Evolutionary conservation across 2,329 filamentous ascomycete species (phyloP).

Genomic region (Fusarium pseudoanthophilum): DNA sequence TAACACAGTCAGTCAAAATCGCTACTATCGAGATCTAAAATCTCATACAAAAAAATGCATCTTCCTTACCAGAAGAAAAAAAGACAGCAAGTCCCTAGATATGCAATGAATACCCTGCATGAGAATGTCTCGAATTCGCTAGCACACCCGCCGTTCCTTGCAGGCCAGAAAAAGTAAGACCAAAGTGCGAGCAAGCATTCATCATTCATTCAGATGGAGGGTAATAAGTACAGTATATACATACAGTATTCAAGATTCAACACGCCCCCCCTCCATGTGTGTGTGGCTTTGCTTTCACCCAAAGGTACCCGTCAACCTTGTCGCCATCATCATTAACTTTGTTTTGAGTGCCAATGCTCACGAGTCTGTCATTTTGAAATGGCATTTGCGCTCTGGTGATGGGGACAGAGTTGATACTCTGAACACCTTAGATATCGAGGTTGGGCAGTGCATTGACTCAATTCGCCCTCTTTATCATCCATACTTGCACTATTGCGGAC

Average conservation of each 20-base stretch:
- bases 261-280: neutral
- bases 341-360: neutral
- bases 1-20: neutral
- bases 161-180: slow-evolving; percentile 13
- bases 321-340: neutral
- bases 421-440: neutral
- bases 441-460: neutral
- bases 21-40: neutral
- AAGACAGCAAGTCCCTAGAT: neutral
- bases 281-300: neutral
- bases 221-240: neutral
- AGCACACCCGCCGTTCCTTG: slow-evolving; percentile 21
- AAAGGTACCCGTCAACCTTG: neutral
- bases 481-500: neutral
- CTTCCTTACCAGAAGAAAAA: neutral
- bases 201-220: neutral
- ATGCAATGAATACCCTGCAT: slow-evolving; percentile 17
- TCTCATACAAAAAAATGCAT: neutral
- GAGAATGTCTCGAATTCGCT: slow-evolving; percentile 10
- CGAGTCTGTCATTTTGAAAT: neutral
- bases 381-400: neutral
- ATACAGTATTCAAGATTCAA: neutral
- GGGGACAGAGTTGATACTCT: neutral
- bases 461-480: neutral
- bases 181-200: neutral